Base-by-base conservation (phyloP, 2,329 filamentous ascomycete species). In the Colletotrichum horii region DNA sequence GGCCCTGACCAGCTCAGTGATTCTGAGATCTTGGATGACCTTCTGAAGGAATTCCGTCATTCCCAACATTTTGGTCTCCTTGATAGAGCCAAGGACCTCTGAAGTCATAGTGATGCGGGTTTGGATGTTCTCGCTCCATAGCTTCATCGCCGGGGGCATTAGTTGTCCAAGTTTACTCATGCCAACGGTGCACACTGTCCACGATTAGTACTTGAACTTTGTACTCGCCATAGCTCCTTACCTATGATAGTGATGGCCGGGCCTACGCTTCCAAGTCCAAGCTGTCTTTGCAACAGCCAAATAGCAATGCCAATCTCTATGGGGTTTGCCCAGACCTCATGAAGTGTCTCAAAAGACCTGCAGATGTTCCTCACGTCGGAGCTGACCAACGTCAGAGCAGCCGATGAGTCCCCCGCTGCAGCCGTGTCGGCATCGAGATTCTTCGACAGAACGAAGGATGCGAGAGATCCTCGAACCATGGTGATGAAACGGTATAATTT, bases 31-130 rank as follows among this genome's bases (percentile, higher is more conserved):
- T 15, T 78, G 75, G 26, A 81, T 79, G 1, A 48, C 38, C 1
- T 28, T n/a, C 6, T 76, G 71, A 14, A 82, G 79, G 0, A 78
- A 75, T 0, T 77, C 72, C 0, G 78, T 75, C 1, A 82, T 64
- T 0, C 82, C 82, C 1, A 81, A 77, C 82, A 84, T 84, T n/a
- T 83, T 84, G 22, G 80, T 78, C 4, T 80, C 82, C 34, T 83
- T 84, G 66, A 84, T 83, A 2, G 76, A 77, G 1, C 79, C 76
- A 4, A 84, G 67, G 64, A 84, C 80, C 5, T 78, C 75, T 0
- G 82, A 80, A 0, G 82, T 84, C 0, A 79, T 79, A 0, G 76
- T 70, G 4, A 84, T 75, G 2, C 82, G 79, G 19, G 77, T 78
- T 19, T 84, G 78, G 2, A 83, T 81, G 1, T 81, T 80, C 3